Evolutionary conservation across 371 early-diverging fungal species (phyloP).

Genomic region (Rhizopus sp.): DNA sequence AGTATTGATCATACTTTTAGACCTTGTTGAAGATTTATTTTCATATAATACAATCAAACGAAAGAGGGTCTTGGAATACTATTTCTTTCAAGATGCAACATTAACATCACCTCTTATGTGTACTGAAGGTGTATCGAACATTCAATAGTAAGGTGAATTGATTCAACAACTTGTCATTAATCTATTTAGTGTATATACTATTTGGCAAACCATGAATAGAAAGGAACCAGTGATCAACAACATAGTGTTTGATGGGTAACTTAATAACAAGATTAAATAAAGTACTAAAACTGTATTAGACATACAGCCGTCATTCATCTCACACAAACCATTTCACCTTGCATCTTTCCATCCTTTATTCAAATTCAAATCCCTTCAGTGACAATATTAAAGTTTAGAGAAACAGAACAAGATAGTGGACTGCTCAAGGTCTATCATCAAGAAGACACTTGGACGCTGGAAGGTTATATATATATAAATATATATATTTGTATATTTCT

Average conservation of each 20-base stretch:
- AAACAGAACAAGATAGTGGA: conserved; percentile 50
- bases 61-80: conserved; percentile 45
- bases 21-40: conserved; percentile 45
- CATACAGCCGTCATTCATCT: conserved; percentile 60
- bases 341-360: conserved; percentile 47
- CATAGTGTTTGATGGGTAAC: conserved; percentile 61
- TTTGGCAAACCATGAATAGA: conserved; percentile 64
- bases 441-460: conserved; percentile 67
- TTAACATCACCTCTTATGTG: conserved; percentile 58
- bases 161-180: background rate
- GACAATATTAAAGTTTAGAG: conserved; percentile 55
- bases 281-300: conserved; percentile 20
- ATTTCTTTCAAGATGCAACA: conserved; percentile 42
- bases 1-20: conserved; percentile 13
- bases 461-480: conserved; percentile 43
- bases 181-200: conserved; percentile 53
- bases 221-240: conserved; percentile 56
- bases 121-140: conserved; percentile 58
- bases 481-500: too few relatives aligned
- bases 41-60: conserved; percentile 43
- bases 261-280: conserved; percentile 8
- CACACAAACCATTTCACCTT: conserved; percentile 55
- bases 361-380: conserved; percentile 55
- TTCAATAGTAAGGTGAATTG: conserved; percentile 44
- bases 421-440: conserved; percentile 57